phyloP scores from a whole-genome alignment of 2,329 filamentous ascomycete genomes.

The Phaeosphaeriaceae sp. region DNA sequence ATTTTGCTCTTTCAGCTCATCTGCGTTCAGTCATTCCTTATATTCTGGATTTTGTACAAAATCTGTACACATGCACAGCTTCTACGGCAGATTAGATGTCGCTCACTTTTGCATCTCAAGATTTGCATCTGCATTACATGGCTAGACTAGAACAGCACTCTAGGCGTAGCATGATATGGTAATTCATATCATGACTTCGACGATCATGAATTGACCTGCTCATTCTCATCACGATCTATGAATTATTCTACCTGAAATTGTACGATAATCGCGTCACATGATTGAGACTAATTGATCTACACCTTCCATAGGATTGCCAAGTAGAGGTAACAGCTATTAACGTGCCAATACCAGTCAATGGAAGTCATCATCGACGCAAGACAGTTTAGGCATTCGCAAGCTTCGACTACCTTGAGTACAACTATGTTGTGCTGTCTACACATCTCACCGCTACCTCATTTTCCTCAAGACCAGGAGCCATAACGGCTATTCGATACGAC shows the following conservation, averaged over 20 bases:
- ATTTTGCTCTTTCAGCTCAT: not conserved
- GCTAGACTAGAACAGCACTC: conserved; percentile 6
- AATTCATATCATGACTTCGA: conserved; percentile 27
- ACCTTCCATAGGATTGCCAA: too few species aligned
- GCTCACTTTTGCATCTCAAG: conserved; percentile 2
- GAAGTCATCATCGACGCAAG: not conserved
- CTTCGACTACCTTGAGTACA: conserved; percentile 1
- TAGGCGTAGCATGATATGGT: conserved; percentile 28
- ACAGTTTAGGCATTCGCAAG: conserved; percentile 1
- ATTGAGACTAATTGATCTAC: too few species aligned
- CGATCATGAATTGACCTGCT: too few species aligned
- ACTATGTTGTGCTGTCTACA: conserved; percentile 5
- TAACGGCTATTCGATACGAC: conserved; percentile 7
- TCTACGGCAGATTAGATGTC: not conserved
- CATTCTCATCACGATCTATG: too few species aligned
- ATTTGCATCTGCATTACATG: conserved; percentile 8
- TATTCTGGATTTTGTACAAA: not conserved
- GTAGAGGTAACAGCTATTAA: too few species aligned
- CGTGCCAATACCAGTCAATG: not conserved
- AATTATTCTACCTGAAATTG: too few species aligned
- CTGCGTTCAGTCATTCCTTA: not conserved
- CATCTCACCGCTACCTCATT: not conserved
- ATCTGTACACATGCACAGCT: not conserved
- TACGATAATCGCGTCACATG: too few species aligned
- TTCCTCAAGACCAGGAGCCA: not conserved